Evolutionary conservation across 331 rosid species (phyloP).

Genomic region (Phaseolus coccineus): DNA sequence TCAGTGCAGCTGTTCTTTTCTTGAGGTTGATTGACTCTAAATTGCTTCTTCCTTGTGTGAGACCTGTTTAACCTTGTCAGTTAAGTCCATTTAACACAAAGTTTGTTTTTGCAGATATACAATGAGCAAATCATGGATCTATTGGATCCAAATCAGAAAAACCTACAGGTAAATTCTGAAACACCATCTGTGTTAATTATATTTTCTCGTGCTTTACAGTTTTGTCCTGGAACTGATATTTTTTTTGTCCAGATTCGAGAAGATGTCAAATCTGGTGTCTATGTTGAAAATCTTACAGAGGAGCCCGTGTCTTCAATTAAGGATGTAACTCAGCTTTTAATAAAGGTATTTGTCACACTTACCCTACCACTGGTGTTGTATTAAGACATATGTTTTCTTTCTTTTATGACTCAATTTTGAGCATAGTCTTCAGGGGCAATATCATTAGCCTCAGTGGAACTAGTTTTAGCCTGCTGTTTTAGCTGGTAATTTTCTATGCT

Average conservation of each 20-base stretch:
- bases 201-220: conserved; percentile 28
- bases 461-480: conserved; percentile 8
- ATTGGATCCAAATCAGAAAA: conserved; percentile 84
- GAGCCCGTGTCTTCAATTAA: conserved; percentile 71
- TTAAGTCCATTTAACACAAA: conserved; percentile 40
- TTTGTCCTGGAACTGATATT: conserved; percentile 36
- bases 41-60: conserved; percentile 33
- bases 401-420: conserved; percentile 23
- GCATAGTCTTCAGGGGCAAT: not conserved
- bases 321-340: conserved; percentile 81
- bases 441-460: not conserved
- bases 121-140: conserved; percentile 97
- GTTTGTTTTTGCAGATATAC: conserved; percentile 75
- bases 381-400: conserved; percentile 11
- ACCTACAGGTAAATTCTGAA: conserved; percentile 71
- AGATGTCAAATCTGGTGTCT: conserved; percentile 98
- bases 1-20: conserved; percentile 93
- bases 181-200: not conserved
- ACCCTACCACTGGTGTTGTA: not conserved
- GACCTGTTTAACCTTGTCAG: conserved; percentile 21
- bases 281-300: conserved; percentile 96
- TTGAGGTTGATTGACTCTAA: conserved; percentile 67
- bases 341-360: conserved; percentile 64
- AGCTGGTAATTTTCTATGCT: conserved; percentile 2
- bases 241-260: conserved; percentile 78